Base-by-base conservation (phyloP, 2,329 filamentous ascomycete species). In the Albophoma yamanashiensis region DNA sequence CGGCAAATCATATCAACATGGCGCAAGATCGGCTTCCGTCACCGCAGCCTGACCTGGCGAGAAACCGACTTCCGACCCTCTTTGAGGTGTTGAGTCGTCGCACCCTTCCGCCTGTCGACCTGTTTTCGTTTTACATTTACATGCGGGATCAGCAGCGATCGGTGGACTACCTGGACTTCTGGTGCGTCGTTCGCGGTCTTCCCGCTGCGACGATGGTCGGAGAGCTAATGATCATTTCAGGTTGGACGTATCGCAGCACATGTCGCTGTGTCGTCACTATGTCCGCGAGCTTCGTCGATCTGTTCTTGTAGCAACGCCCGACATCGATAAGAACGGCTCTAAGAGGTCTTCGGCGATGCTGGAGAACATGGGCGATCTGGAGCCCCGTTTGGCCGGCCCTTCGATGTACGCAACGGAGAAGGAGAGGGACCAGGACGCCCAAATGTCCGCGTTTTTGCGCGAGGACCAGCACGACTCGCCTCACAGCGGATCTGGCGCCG, bases 91-190 rank as follows among this genome's bases (percentile, higher is more conserved):
- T 99, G 62, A 96, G 91, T 72, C 87, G 95, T 66, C 87, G 92
- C 64, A 99, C 94, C n/a, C 82, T 95, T 25, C 91, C 95, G 56
- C 94, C 94, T 0, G 93, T 99, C 61, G 95, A 99, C 71, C 81
- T 99, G 14, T 99, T 96, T 75, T 97, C 92, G 2, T 99, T 99
- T 79, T 99, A 99, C 77, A 99, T 99, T 68, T 99, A 96, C 77
- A 99, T 99, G 94, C 86, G 94, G 69, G 95, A 99, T 74, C 92
- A 97, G 76, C 94, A 99, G 75, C 87, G 92, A 73, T 97, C 93
- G 9, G 94, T 99, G 15, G 94, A 99, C 71, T 99, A 99, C 69
- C 79, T 99, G 50, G 94, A 99, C 73, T 99, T 99, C 75, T 99
- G 95, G 94, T 97, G 79, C 61, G 85, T 72, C 20, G 17, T 45